Percentiles rank a stretch among this genome's conserved stretches.
Conservation (phyloP, 768 basidiomycete species). For the Leccinum incarnatum region DNA sequence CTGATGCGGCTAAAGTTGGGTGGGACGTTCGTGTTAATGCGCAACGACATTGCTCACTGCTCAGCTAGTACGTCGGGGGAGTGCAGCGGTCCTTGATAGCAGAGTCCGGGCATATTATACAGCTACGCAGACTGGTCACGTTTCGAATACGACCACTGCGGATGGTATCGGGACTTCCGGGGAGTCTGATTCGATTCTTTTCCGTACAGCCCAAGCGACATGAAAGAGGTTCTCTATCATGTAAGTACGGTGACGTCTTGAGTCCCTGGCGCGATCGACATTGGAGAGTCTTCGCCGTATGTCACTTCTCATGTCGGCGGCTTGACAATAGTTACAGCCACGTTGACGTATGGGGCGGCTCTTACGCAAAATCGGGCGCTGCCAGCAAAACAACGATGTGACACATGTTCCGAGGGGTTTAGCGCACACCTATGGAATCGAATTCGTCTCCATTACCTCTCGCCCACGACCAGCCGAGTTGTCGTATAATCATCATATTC, state of each 20-base stretch:
- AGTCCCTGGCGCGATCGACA: constrained; percentile 22
- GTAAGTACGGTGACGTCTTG: constrained; percentile 12
- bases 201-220: constrained; percentile 11
- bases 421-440: constrained; percentile 8
- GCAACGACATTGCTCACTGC: constrained; percentile 26
- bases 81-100: not conserved
- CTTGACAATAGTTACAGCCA: constrained; percentile 13
- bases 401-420: constrained; percentile 14
- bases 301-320: constrained; percentile 1
- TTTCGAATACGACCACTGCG: constrained; percentile 23
- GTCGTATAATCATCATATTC: not conserved
- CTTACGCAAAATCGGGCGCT: constrained; percentile 16
- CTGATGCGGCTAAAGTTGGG: constrained; percentile 19
- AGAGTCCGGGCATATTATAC: constrained; percentile 22
- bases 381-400: not conserved
- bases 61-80: constrained; percentile 7
- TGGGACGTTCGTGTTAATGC: constrained; percentile 30
- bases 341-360: constrained; percentile 12
- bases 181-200: constrained; percentile 9
- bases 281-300: not conserved
- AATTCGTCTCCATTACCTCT: not conserved
- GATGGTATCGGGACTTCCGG: constrained; percentile 1
- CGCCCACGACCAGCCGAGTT: not conserved
- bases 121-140: constrained; percentile 18
- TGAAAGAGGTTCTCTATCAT: constrained; percentile 15